Percentiles rank a stretch among this genome's conserved stretches.
Conservation (phyloP, 345 rosid species). For the Schrenkiella parvula region DNA sequence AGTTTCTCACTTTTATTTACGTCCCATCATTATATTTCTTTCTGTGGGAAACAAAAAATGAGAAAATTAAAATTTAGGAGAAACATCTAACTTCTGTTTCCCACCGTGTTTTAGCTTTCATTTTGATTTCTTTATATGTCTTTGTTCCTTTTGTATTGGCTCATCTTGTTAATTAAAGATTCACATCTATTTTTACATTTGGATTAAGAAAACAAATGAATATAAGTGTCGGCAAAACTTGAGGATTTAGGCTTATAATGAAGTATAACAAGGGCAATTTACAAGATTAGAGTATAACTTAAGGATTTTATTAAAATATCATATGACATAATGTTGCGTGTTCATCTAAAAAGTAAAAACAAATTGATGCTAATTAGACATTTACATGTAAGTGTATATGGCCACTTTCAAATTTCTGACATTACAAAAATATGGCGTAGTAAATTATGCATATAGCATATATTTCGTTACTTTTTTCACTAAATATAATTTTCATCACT, state of each 20-base stretch:
- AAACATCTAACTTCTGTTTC: not conserved
- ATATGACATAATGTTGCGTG: not conserved
- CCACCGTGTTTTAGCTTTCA: not conserved
- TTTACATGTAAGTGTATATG: not conserved
- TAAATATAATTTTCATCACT: not conserved
- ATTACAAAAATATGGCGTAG: not conserved
- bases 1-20: conserved; percentile 21
- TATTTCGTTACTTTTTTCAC: not conserved
- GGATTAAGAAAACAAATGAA: not conserved
- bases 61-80: not conserved
- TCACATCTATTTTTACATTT: not conserved
- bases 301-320: too few relatives aligned
- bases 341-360: not conserved
- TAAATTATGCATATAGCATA: not conserved
- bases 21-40: conserved; percentile 28
- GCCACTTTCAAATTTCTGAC: not conserved
- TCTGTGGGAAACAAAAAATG: not conserved
- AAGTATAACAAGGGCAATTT: not conserved
- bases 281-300: not conserved
- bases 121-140: not conserved
- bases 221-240: not conserved
- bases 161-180: not conserved
- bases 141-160: not conserved
- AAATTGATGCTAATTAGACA: not conserved
- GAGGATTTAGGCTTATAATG: not conserved